Evolutionary conservation across 2,329 filamentous ascomycete genomes (phyloP), one percentile per base, ranked within the genome.

Genomic region (Calonectria montana): DNA sequence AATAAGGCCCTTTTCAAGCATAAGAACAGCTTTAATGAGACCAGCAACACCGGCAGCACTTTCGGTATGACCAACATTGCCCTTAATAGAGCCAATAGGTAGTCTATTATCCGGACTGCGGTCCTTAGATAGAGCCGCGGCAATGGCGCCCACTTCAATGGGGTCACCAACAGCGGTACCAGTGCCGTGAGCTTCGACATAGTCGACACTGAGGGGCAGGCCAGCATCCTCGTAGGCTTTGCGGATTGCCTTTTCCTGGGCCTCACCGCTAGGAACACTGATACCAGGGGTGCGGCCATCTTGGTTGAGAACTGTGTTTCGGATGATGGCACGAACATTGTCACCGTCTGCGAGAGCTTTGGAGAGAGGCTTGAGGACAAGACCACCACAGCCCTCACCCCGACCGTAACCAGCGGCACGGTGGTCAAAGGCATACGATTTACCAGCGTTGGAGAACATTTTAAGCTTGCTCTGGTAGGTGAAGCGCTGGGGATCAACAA

Each of bases 101-200:
- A 86, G 76, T 12, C 62, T 65, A 31, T 70, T 48, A 23, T 50
- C 31, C 4, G 27, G 39, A 31, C 25, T 41, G 23, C 61, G 83
- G 83, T 65, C 83, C 80, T 41, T 82, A 43, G 61, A 80, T 29
- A 86, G 79, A 13, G 81, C 80, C 4, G 74, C 73, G n/a, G 81
- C 74, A 27, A 88, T 83, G n/a, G 85, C 87, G 1, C 73, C 75
- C 0, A 84, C 84, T 73, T 88, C 87, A 21, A 83, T 82, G 0
- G 86, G 85, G 71, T 89, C 87, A 2, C 87, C 87, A 5, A 84
- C 83, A 35, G 81, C 77, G 2, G 87, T 89, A 4, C 86, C 86
- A 0, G 87, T 88, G 4, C 86, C 87, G 70, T 89, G 86, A 6
- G 81, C 80, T 75, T 87, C 85, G 48, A 86, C 80, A 65, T 83